Evolutionary conservation across 2,329 filamentous ascomycete genomes (phyloP).

Genomic region (Neonectria ditissima): DNA sequence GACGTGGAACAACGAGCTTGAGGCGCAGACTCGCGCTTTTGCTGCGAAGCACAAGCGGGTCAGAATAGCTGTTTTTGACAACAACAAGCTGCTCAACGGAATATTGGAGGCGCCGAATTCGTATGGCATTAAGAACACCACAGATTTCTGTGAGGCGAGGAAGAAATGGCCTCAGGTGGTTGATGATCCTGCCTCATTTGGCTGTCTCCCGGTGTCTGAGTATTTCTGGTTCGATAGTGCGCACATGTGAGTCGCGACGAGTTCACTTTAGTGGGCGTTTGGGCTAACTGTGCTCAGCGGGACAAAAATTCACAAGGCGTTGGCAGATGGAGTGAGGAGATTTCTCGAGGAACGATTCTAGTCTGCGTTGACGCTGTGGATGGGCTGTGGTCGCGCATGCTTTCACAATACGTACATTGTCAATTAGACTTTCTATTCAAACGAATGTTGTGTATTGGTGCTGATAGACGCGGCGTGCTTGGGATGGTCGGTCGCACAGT

Average conservation of each 20-base stretch:
- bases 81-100: neutral
- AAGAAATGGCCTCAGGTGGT: neutral
- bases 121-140: neutral
- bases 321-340: neutral
- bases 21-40: neutral
- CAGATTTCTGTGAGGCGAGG: neutral
- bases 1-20: neutral
- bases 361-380: neutral
- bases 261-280: no score
- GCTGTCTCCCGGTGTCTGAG: neutral
- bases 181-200: neutral
- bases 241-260: neutral
- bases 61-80: neutral
- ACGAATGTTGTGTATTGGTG: neutral
- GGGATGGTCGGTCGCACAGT: neutral
- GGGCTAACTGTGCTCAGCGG: neutral
- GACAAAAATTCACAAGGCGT: neutral
- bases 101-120: neutral
- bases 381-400: no score
- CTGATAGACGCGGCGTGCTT: no score
- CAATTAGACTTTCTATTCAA: neutral
- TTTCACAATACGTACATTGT: neutral
- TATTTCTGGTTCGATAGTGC: constrained; percentile 2
- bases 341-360: neutral
- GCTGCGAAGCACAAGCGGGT: no score